phyloP scores from a whole-genome alignment of 352 stramenopile species.

The Pythium rishiriense region DNA sequence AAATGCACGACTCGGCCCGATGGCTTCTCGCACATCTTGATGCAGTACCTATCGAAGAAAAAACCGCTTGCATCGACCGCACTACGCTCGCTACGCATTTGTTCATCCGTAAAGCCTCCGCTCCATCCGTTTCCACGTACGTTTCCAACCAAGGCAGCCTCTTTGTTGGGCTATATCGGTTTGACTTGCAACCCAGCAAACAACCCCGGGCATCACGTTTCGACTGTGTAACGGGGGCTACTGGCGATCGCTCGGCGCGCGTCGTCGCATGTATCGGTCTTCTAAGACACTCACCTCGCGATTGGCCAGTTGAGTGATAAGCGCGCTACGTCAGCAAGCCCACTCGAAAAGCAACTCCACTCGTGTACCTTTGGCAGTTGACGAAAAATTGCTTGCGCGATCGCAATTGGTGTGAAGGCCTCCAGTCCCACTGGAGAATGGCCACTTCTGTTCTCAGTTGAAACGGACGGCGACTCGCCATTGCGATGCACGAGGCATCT shows the following conservation, averaged over 20 bases:
- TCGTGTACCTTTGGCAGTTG: neutral
- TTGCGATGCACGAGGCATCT: neutral
- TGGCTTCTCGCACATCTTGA: neutral
- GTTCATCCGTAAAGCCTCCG: neutral
- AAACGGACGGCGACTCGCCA: slow-evolving; percentile 5
- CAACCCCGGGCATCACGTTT: neutral
- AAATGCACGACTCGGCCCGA: neutral
- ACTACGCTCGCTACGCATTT: neutral
- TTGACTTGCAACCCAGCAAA: neutral
- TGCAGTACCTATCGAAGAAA: neutral
- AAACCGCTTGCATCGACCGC: neutral
- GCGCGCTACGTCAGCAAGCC: neutral
- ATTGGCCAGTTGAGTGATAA: neutral
- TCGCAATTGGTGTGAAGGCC: neutral
- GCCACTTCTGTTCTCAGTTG: slow-evolving; percentile 4
- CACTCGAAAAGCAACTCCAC: neutral
- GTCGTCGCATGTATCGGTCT: neutral
- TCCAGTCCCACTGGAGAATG: neutral
- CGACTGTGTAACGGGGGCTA: neutral
- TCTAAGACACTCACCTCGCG: neutral
- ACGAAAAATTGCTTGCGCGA: slow-evolving; percentile 2
- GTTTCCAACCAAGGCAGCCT: too few species aligned
- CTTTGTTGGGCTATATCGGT: slow-evolving; percentile 3
- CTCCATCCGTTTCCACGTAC: slow-evolving; percentile 5
- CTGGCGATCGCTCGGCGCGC: neutral